A percentile compares a stretch with the other conserved stretches of the same genome.
These are phyloP conservation scores for Pythium oligandrum DNA, from an alignment of 352 stramenopile species.

Conservation along the genomic window DNA sequence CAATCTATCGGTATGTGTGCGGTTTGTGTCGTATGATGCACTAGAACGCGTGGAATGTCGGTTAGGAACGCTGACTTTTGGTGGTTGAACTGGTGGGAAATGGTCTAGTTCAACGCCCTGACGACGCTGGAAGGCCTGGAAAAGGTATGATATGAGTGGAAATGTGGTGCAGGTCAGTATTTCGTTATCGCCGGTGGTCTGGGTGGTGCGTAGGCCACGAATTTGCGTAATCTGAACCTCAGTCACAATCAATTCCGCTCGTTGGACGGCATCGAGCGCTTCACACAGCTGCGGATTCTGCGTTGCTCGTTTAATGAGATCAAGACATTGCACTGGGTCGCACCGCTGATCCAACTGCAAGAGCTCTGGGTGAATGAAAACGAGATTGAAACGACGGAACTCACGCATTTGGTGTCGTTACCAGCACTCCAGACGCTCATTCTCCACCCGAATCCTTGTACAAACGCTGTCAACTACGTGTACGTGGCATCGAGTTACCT, in stretches of 20 bases:
- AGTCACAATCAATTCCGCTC: slow-evolving; percentile 51
- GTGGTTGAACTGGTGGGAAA: not conserved
- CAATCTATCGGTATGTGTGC: slow-evolving; percentile 47
- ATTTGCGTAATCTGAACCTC: slow-evolving; percentile 56
- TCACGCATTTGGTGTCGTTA: slow-evolving; percentile 42
- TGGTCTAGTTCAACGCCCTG: slow-evolving; percentile 57
- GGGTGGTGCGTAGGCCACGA: slow-evolving; percentile 17
- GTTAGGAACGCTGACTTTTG: not conserved
- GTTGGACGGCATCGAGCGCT: slow-evolving; percentile 30
- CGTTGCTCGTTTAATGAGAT: slow-evolving; percentile 60
- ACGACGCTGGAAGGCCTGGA: slow-evolving; percentile 34
- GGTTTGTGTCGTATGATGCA: no score
- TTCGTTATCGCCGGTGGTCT: no score
- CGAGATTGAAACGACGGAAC: slow-evolving; percentile 35
- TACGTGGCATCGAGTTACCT: slow-evolving; percentile 11
- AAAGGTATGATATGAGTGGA: slow-evolving; percentile 18
- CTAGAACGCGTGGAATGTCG: not conserved
- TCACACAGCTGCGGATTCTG: slow-evolving; percentile 40
- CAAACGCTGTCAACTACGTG: slow-evolving; percentile 39
- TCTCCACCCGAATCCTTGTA: slow-evolving; percentile 71
- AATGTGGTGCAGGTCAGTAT: no score
- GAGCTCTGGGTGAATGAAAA: slow-evolving; percentile 68
- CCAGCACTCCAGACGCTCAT: slow-evolving; percentile 41
- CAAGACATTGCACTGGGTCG: slow-evolving; percentile 38
- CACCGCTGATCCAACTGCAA: slow-evolving; percentile 21